Evolutionary conservation across 2,329 filamentous ascomycete species (phyloP), one percentile per base, ranked within the genome.

Genomic region (Fusarium sp.): DNA sequence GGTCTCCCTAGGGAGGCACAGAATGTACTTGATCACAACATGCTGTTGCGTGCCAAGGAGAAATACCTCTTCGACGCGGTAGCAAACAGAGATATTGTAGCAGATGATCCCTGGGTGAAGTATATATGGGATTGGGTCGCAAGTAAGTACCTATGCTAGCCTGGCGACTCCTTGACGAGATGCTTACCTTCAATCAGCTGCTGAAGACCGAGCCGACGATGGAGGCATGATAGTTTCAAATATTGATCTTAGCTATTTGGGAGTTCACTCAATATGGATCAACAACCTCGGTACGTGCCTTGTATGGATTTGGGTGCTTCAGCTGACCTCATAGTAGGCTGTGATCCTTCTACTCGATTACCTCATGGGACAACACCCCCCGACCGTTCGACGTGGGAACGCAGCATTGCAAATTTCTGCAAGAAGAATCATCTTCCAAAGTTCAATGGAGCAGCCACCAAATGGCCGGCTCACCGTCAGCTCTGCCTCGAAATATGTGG

Each of bases 111-210:
- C 29, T 92, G 91, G 87, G 81, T 95, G n/a, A 85, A 88, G 58
- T 90, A 91, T 56, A 81, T 92, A n/a, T 96, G 93, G 93, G 86
- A 88, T 45, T 92, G 91, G 84, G 83, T 94, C 46, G 84, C 86
- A 59, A 88, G 91, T 88, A 73, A 74, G 81, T 83, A 14, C n/a
- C 13, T 11, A 36, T 15, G 29, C 14, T 20, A 14, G 31, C 27
- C 15, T 31, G 11, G 36, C 25, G 43, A 18, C 4, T 11, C 14
- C n/a, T 4, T 23, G 7, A 6, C 4, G 33, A 15, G 4, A 18
- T 37, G 54, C 71, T 77, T 40, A 77, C 59, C 18, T 47, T 43
- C 46, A 43, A 33, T 39, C 64, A 87, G 88, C 86, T 62, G 88
- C 89, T 3, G 88, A 92, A 69, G 82, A 85, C 25, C 87, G 88